Conservation (phyloP, 2,329 filamentous ascomycete genomes). For the Coccinonectria pachysandricola region DNA sequence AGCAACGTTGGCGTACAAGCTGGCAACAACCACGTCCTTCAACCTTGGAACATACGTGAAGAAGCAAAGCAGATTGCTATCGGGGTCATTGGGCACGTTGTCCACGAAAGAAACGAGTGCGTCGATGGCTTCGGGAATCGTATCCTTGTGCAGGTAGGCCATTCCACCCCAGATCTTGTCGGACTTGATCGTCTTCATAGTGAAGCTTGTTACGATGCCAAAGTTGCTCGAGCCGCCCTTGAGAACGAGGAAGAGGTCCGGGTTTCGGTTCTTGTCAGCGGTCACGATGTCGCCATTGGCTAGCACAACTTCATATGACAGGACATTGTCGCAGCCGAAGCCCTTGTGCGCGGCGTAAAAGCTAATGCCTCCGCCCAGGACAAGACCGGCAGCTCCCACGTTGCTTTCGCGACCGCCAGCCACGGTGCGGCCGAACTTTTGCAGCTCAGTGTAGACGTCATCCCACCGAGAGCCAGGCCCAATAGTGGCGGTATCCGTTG, state of each 20-base stretch:
- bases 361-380: slow-evolving; percentile 19
- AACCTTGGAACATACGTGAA: slow-evolving; percentile 7
- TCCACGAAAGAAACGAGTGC: slow-evolving; percentile 4
- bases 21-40: slow-evolving; percentile 6
- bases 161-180: slow-evolving; percentile 11
- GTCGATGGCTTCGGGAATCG: slow-evolving; percentile 5
- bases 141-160: slow-evolving; percentile 7
- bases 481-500: slow-evolving; percentile 28
- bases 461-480: slow-evolving; percentile 35
- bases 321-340: slow-evolving; percentile 36
- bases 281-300: slow-evolving; percentile 33
- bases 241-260: slow-evolving; percentile 35
- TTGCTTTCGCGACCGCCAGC: slow-evolving; percentile 32
- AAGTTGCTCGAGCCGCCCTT: slow-evolving; percentile 34
- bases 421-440: slow-evolving; percentile 26
- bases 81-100: slow-evolving; percentile 6
- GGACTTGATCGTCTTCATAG: slow-evolving; percentile 15
- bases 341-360: slow-evolving; percentile 27
- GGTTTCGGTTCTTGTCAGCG: slow-evolving; percentile 24
- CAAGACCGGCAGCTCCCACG: slow-evolving; percentile 21
- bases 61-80: slow-evolving; percentile 7
- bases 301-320: slow-evolving; percentile 37
- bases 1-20: slow-evolving; percentile 7
- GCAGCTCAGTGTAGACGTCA: slow-evolving; percentile 13
- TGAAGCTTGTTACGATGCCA: slow-evolving; percentile 24